Evolutionary conservation across 257 asterid genomes (phyloP).

Genomic region (Buddleja alternifolia): DNA sequence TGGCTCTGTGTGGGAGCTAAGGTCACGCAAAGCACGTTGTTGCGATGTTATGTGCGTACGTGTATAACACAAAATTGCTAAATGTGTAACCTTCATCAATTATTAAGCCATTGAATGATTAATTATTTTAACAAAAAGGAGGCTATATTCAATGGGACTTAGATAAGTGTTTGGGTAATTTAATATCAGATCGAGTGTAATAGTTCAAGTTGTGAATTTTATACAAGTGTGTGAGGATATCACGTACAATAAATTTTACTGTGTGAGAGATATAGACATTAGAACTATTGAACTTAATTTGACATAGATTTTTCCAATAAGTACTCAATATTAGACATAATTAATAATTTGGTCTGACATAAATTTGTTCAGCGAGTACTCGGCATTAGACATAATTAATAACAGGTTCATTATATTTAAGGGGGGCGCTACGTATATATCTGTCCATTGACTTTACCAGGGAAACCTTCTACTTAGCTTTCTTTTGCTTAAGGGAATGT

Average conservation of each 20-base stretch:
- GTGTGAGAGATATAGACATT: too few relatives aligned
- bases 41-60: too few relatives aligned
- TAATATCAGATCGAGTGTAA: too few relatives aligned
- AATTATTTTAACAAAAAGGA: neutral
- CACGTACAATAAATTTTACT: too few relatives aligned
- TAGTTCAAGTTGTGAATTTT: too few relatives aligned
- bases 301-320: too few relatives aligned
- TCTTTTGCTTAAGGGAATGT: neutral
- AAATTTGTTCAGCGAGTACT: too few relatives aligned
- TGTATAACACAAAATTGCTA: too few relatives aligned
- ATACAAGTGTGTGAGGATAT: too few relatives aligned
- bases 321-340: neutral
- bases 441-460: constrained; percentile 26
- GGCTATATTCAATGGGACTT: neutral
- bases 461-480: constrained; percentile 17
- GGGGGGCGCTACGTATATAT: constrained; percentile 30
- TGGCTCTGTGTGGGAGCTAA: too few relatives aligned
- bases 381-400: neutral
- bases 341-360: neutral
- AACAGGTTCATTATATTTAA: neutral
- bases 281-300: too few relatives aligned
- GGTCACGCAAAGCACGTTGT: too few relatives aligned
- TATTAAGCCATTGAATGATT: neutral
- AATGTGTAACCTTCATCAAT: neutral
- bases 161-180: neutral